Evolutionary conservation across 2,329 filamentous ascomycete genomes (phyloP), one percentile per base, ranked within the genome.

Genomic region (Verticillium zaregamsianum): DNA sequence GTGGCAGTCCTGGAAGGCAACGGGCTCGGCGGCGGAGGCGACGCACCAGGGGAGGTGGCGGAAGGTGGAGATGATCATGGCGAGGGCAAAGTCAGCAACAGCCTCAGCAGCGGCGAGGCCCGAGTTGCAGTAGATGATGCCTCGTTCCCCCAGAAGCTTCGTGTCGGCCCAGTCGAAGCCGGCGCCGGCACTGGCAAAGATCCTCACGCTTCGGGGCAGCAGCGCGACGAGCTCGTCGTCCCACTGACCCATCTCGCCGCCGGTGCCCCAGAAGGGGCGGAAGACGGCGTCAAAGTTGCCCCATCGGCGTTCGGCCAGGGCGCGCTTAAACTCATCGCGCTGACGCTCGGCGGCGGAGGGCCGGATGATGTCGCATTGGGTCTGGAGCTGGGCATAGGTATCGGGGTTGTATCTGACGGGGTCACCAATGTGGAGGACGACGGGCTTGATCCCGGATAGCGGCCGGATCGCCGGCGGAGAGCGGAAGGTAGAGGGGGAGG

Each of bases 391-490:
- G 35, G 72, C 72, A 66, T 81, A 82, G 0, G 79, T 81, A 1
- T 74, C 71, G 0, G 74, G 77, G 65, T 84, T 83, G 71, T 82
- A 83, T 65, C 76, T 77, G 62, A 82, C 72, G 9, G 79, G 76
- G 70, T 93, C 91, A 65, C 91, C 92, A 74, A 92, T 87, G 77
- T 88, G 89, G 67, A 96, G 84, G 63, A 95, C 88, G 65, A 88
- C 83, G 55, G 75, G 79, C 63, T 73, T 80, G 17, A 65, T 14
- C 3, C 59, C 62, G 6, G 67, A 65, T 3, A 67, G 52, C 0
- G 69, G 58, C 2, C 55, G 56, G 20, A 63, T 61, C 57, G 69
- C 33, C 23, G 59, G 33, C 15, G 58, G 54, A 20, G 54, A 55
- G 54, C 54, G 54, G 54, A 55, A 32, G 25, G 7, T 14, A 14